A percentile compares a stretch with the other conserved stretches of the same genome.
These are phyloP conservation scores for Rhynchosporium secalis DNA, from an alignment of 2,329 filamentous ascomycete species.

Conservation along the genomic window DNA sequence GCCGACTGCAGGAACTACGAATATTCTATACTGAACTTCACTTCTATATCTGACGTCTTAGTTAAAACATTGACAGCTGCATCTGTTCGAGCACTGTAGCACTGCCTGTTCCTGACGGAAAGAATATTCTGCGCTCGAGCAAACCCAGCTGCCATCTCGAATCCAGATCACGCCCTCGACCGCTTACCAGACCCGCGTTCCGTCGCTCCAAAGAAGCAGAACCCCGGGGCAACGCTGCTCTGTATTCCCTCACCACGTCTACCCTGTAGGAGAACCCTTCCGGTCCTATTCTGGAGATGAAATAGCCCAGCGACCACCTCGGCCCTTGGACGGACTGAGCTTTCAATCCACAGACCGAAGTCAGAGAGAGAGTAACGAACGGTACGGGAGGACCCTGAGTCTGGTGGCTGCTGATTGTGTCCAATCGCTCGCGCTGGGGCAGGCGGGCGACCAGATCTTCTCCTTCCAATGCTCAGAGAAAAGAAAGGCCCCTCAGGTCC, in stretches of 20 bases:
- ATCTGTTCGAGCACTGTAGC: not conserved
- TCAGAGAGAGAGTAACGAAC: not conserved
- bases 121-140: not conserved
- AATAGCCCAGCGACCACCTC: constrained; percentile 37
- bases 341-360: constrained; percentile 7
- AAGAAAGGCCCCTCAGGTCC: constrained; percentile 59
- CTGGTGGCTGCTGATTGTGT: constrained; percentile 12
- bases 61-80: constrained; percentile 8
- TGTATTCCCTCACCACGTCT: constrained; percentile 15
- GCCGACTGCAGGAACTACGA: constrained; percentile 18
- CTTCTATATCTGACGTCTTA: not conserved
- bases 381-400: constrained; percentile 24
- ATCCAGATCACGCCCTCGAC: not conserved
- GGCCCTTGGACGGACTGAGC: constrained; percentile 38
- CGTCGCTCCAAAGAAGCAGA: not conserved
- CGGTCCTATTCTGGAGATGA: constrained; percentile 33
- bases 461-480: constrained; percentile 51
- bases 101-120: not conserved
- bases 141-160: not conserved
- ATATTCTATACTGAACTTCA: constrained; percentile 7
- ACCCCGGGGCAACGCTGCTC: constrained; percentile 1
- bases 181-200: constrained; percentile 8
- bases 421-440: constrained; percentile 28
- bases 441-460: constrained; percentile 22
- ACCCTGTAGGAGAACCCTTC: constrained; percentile 17